phyloP scores from a whole-genome alignment of 257 asterid species.

The Echites panduratus region DNA sequence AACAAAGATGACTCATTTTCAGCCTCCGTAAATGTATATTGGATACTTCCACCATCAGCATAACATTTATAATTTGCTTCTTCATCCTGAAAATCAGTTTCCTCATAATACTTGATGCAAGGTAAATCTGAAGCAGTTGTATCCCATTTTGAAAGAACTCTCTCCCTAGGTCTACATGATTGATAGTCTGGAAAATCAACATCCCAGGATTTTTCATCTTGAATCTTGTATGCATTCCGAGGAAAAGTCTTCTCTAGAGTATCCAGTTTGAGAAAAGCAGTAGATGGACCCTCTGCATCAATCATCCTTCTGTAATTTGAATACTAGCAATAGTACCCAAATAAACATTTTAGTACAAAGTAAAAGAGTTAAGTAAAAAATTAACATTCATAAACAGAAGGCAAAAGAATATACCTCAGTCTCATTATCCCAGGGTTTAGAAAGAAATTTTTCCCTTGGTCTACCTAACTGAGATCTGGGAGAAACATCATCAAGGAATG shows the following conservation, averaged over 20 bases:
- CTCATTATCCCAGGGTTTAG: slow-evolving; percentile 29
- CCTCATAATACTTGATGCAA: slow-evolving; percentile 20
- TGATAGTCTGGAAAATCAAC: slow-evolving; percentile 25
- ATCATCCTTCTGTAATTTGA: slow-evolving; percentile 21
- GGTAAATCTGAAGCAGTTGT: slow-evolving; percentile 22
- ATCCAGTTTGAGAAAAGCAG: slow-evolving; percentile 23
- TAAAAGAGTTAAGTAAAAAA: slow-evolving; percentile 5
- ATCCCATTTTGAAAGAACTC: slow-evolving; percentile 26
- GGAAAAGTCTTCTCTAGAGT: slow-evolving; percentile 26
- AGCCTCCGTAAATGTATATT: slow-evolving; percentile 14
- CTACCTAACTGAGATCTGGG: slow-evolving; percentile 27
- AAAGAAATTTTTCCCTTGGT: slow-evolving; percentile 22
- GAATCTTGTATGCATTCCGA: slow-evolving; percentile 13
- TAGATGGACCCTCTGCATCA: slow-evolving; percentile 25
- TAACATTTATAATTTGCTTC: slow-evolving; percentile 18
- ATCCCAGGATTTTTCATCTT: slow-evolving; percentile 16
- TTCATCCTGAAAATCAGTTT: slow-evolving; percentile 25
- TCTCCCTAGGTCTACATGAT: slow-evolving; percentile 27
- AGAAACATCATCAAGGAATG: slow-evolving; percentile 22
- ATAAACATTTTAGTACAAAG: background rate
- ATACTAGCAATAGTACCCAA: slow-evolving; percentile 28
- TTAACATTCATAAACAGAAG: slow-evolving; percentile 13
- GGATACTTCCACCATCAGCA: slow-evolving; percentile 18
- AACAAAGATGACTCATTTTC: slow-evolving; percentile 30
- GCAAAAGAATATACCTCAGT: slow-evolving; percentile 30